These are phyloP conservation scores for Tetrapyrgos nigripes DNA, from an alignment of 1,284 basidiomycete genomes.

Conservation along the genomic window DNA sequence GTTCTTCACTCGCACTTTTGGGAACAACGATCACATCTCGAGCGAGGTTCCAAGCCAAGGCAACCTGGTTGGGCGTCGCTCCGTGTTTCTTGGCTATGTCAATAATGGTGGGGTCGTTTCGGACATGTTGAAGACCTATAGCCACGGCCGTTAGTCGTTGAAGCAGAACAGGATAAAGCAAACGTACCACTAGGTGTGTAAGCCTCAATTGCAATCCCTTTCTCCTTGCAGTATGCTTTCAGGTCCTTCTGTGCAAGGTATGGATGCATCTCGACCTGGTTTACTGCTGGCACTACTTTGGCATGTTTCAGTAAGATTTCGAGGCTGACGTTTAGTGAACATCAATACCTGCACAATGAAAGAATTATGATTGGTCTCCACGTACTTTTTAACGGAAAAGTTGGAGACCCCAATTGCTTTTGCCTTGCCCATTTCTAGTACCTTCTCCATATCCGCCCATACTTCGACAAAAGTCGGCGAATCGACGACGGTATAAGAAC, in stretches of 20 bases:
- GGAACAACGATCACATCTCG: constrained; percentile 46
- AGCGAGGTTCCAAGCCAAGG: constrained; percentile 52
- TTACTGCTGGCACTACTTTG: constrained; percentile 27
- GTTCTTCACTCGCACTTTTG: constrained; percentile 44
- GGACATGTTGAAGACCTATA: constrained; percentile 45
- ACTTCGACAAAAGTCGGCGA: constrained; percentile 26
- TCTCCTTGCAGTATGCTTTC: constrained; percentile 23
- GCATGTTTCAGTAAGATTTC: constrained; percentile 28
- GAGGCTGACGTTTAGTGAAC: constrained; percentile 29
- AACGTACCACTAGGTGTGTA: constrained; percentile 29
- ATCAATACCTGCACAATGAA: not conserved
- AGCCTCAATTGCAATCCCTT: constrained; percentile 27
- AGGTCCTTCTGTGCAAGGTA: constrained; percentile 29
- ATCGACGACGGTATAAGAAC: constrained; percentile 20
- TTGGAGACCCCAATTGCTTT: constrained; percentile 54
- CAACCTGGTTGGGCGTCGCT: constrained; percentile 46
- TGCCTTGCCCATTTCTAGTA: constrained; percentile 24
- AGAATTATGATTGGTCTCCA: not conserved
- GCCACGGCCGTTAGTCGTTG: not conserved
- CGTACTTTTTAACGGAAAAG: constrained; percentile 37
- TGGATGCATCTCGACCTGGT: constrained; percentile 33
- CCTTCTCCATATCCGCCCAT: constrained; percentile 31
- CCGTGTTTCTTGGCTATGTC: constrained; percentile 48
- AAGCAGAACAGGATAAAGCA: not conserved
- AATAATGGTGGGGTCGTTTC: constrained; percentile 44